Evolutionary conservation across 768 basidiomycete genomes (phyloP), one percentile per base, ranked within the genome.

Genomic region (Termitomyces sp.): DNA sequence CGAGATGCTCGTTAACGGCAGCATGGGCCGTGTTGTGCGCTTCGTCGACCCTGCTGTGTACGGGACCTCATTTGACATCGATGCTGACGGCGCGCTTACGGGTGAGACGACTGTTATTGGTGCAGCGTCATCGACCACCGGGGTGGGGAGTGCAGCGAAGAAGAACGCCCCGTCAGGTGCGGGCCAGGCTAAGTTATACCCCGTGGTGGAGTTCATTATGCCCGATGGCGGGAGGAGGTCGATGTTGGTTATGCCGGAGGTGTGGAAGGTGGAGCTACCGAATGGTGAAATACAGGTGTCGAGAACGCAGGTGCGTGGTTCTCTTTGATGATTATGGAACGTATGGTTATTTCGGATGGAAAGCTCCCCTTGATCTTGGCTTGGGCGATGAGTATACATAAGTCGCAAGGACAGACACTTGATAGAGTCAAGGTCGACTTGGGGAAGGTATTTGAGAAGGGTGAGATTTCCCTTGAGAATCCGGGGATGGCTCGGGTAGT

Each of bases 361-460:
- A 63, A 95, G 92, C 70, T 96, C 2, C 93, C 93, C 0, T 69
- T 98, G 26, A 95, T 97, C 58, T 79, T 96, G 39, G 82, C 95
- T 0, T 98, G 95, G 96, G 95, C 96, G 0, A 96, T 98, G 93
- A 92, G 89, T 47, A 98, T 98, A 61, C 97, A 99, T 72, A 99
- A 99, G 70, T 91, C 91, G 12, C 97, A 99, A 71, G 97, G 97
- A 10, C 97, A 98, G 71, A 98, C 97, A 0, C 78, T 99, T 10
- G 90, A 95, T 26, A 85, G 93, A 46, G 95, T 98, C 64, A 96
- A 91, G 68, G 95, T 98, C 44, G 95, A 98, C 67, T 79, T 99
- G 36, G 86, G 86, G 32, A 89, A 86, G 68, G 90, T 98, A 5
- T 99, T 99, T 67, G 97, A 94, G 73, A 93, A 92, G 72, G 93